Evolutionary conservation across 1,139 yeast species (phyloP), one percentile per base, ranked within the genome.

Genomic region (Geotrichum carabidarum): DNA sequence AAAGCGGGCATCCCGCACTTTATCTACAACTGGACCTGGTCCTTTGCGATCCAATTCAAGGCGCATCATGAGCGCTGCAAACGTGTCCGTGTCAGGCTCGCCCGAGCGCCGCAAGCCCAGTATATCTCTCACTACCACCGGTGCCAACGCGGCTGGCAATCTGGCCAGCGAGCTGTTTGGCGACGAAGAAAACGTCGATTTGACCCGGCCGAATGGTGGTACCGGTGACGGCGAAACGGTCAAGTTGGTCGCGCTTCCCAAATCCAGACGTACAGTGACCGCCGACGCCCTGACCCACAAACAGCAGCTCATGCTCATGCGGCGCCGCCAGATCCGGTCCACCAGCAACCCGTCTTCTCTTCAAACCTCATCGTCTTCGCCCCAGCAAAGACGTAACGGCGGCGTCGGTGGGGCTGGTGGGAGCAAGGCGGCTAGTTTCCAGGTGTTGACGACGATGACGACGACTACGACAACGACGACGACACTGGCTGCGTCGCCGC

Each of bases 61-160:
- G 2, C 50, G 54, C 6, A 45, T 50, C 9, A 31, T 51, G 5
- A 45, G 48, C 35, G 32, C 40, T 18, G 48, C 48, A 30, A 45
- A 45, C 22, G 54, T 51, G 12, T 38, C 54, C 2, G 41, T 50
- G 8, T 32, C 50, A 12, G 54, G 54, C 11, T 51, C 54, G 14
- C 54, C 54, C n/a, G 54, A 51, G 22, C 45, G 54, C 12, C 50
- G 54, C 22, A 51, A 51, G 18, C 50, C 54, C 2, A 45, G 48
- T 31, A 17, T 40, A 8, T 11, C 48, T 4, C 17, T 38, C 4
- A 17, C 38, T 2, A 22, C 27, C 27, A 22, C 27, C 27, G 27
- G 27, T 5, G 27, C 4, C 5, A 22, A n/a, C n/a, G n/a, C n/a
- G n/a, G n/a, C 27, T 22, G 27, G 27, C 27, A n/a, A n/a, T n/a